These are phyloP conservation scores for Epichloe uncinata DNA, from an alignment of 2,329 filamentous ascomycete genomes.

Conservation along the genomic window DNA sequence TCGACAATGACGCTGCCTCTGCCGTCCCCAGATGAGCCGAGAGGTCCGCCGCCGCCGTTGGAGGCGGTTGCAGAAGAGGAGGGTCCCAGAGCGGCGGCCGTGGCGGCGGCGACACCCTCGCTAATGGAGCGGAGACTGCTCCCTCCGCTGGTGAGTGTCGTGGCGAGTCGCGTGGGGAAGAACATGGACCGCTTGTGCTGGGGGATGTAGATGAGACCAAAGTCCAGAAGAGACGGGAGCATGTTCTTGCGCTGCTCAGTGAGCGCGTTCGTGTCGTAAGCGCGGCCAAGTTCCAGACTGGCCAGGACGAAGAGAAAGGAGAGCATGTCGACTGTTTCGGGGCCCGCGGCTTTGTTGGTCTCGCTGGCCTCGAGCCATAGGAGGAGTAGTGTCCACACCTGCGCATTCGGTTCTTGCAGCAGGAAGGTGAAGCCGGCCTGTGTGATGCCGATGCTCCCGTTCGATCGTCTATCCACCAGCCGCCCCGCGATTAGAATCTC, in stretches of 20 bases:
- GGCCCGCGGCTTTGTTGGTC: slow-evolving; percentile 39
- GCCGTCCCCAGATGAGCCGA: slow-evolving; percentile 26
- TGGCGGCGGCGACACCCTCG: slow-evolving; percentile 55
- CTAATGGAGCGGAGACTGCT: slow-evolving; percentile 57
- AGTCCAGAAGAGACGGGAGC: slow-evolving; percentile 80
- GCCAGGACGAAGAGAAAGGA: slow-evolving; percentile 94
- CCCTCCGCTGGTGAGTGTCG: slow-evolving; percentile 79
- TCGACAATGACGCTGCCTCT: slow-evolving; percentile 90
- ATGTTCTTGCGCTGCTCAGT: slow-evolving; percentile 74
- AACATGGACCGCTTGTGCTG: slow-evolving; percentile 45
- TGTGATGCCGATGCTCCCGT: slow-evolving; percentile 68
- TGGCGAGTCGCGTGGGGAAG: slow-evolving; percentile 89
- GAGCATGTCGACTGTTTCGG: slow-evolving; percentile 87
- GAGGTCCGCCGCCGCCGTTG: slow-evolving; percentile 17
- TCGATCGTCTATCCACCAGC: slow-evolving; percentile 54
- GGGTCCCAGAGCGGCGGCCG: slow-evolving; percentile 28
- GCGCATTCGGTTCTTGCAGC: slow-evolving; percentile 86
- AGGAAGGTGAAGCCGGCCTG: slow-evolving; percentile 90
- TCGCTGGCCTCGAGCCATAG: slow-evolving; percentile 84
- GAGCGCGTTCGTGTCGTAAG: slow-evolving; percentile 77
- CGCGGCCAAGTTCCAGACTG: slow-evolving; percentile 78
- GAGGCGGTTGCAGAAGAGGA: slow-evolving; percentile 13
- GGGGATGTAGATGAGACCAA: slow-evolving; percentile 76
- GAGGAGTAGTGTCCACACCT: slow-evolving; percentile 91
- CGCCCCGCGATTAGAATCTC: slow-evolving; percentile 68